Evolutionary conservation across 345 rosid species (phyloP), one percentile per base, ranked within the genome.

Genomic region (Sisymbrium altissimum): DNA sequence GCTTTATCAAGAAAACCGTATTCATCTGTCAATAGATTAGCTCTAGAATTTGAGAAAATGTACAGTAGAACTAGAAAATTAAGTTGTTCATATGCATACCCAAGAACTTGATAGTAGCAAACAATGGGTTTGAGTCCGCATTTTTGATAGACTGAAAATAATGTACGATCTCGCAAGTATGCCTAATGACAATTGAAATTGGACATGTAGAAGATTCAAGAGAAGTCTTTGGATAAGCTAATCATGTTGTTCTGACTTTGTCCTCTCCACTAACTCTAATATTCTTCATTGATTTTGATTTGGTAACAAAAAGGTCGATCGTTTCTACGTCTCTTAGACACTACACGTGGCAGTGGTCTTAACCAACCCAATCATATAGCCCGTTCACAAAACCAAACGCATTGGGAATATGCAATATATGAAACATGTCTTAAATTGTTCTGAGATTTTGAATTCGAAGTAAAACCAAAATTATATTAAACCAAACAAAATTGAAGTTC

Each of bases 401-500:
- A 43, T 43, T 43, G 19, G 19, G 7, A 43, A 27, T 27, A 1
- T 27, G 29, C 50, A 45, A 45, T 45, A 45, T 15, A 45, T 23
- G 10, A 17, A 45, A 7, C 23, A 2, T 2, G 29, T 27, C 25
- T 23, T 41, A 13, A 12, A 44, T 14, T 33, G 17, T 32, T 55
- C 25, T 45, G 9, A 15, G 19, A 43, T 12, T 27, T 5, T 35
- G 23, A 41, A 56, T 6, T 8, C 9, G 5, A 35, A 32, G 0
- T 4, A 35, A 1, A 46, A 9, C 60, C 52, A 32, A 43, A 64
- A 64, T 7, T 44, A 7, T 54, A 58, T 66, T 18, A 74, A 74
- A 74, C 73, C 73, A 40, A 33, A 49, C 6, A 60, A 39, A 67
- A 50, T 14, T n/a, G n/a, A 43, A 71, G 70, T 69, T 70, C 39